These are phyloP conservation scores for Hirschfeldia incana DNA, from an alignment of 345 rosid species.

Conservation along the genomic window DNA sequence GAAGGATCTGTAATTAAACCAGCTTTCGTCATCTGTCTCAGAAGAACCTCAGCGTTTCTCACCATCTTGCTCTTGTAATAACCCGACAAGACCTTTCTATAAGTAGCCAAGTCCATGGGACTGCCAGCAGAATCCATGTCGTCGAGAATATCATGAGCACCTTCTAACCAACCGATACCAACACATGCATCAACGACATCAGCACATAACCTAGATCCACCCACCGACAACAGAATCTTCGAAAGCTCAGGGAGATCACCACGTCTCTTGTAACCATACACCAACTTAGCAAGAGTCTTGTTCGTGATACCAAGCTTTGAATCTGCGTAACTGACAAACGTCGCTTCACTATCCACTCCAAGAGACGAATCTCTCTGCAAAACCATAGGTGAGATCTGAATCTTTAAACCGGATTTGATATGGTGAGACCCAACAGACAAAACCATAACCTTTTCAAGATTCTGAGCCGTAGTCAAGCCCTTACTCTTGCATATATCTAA, in stretches of 20 bases:
- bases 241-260: constrained; percentile 58
- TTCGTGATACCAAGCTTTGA: constrained; percentile 53
- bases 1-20: constrained; percentile 45
- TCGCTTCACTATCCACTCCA: constrained; percentile 39
- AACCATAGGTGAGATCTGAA: constrained; percentile 54
- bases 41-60: constrained; percentile 63
- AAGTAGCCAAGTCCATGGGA: constrained; percentile 40
- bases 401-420: constrained; percentile 61
- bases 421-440: constrained; percentile 72
- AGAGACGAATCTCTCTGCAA: constrained; percentile 55
- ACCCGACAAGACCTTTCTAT: constrained; percentile 53
- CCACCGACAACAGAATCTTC: constrained; percentile 43
- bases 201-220: constrained; percentile 43
- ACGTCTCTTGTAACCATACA: constrained; percentile 55
- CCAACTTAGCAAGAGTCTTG: constrained; percentile 64
- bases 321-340: constrained; percentile 46
- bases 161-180: constrained; percentile 64
- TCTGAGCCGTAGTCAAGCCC: constrained; percentile 29
- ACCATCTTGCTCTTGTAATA: constrained; percentile 54
- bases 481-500: constrained; percentile 47
- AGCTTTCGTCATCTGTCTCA: constrained; percentile 54
- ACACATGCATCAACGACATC: constrained; percentile 65
- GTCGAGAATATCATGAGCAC: constrained; percentile 90
- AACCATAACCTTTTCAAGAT: constrained; percentile 43
- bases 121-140: constrained; percentile 59